Evolutionary conservation across 805 yeast species (phyloP).

Genomic region (Candida ascalaphidarum): DNA sequence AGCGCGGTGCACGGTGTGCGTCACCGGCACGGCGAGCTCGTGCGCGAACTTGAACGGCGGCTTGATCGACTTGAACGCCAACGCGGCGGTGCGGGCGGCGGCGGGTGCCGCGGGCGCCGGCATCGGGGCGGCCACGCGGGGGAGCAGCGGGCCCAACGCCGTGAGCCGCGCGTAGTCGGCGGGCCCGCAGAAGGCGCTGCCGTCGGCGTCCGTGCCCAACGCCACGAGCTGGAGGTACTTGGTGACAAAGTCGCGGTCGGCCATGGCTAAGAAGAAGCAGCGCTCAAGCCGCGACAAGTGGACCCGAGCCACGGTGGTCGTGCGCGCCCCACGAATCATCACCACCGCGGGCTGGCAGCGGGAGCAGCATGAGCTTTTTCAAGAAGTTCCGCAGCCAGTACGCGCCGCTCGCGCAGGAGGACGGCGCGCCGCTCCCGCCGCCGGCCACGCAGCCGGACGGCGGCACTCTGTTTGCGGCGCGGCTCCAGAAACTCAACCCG

Average conservation of each 20-base stretch:
- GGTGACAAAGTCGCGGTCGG: slow-evolving; percentile 38
- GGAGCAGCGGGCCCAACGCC: slow-evolving; percentile 41
- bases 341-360: neutral
- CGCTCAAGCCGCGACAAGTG: too few relatives aligned
- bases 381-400: slow-evolving; percentile 21
- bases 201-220: slow-evolving; percentile 28
- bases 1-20: slow-evolving; percentile 26
- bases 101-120: slow-evolving; percentile 6
- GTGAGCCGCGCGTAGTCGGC: slow-evolving; percentile 17
- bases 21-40: slow-evolving; percentile 13
- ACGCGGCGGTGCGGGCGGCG: slow-evolving; percentile 6
- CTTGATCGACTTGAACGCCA: slow-evolving; percentile 55
- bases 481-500: slow-evolving; percentile 30
- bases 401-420: slow-evolving; percentile 24
- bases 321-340: too few relatives aligned
- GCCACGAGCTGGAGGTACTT: slow-evolving; percentile 42
- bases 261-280: neutral
- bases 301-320: too few relatives aligned
- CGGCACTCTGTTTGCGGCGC: slow-evolving; percentile 15
- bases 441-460: slow-evolving; percentile 23
- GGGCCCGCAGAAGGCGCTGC: slow-evolving; percentile 22
- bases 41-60: slow-evolving; percentile 55
- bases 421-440: slow-evolving; percentile 27
- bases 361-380: slow-evolving; percentile 28
- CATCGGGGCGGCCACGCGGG: slow-evolving; percentile 30